Percentiles rank a stretch among this genome's conserved stretches.
phyloP scores from a whole-genome alignment of 768 basidiomycete genomes.

The Termitomyces sp. region DNA sequence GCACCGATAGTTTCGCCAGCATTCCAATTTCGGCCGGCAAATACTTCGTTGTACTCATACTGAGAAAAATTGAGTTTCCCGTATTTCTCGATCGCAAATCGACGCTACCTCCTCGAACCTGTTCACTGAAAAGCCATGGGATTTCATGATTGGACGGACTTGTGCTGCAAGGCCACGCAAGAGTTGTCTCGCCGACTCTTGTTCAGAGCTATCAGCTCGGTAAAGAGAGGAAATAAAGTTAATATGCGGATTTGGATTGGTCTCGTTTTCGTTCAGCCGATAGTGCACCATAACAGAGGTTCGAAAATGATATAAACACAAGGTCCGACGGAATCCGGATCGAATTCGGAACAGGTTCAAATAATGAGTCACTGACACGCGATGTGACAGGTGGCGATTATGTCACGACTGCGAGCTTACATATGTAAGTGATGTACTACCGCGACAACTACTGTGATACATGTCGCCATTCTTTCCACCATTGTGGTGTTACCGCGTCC shows the following conservation, averaged over 20 bases:
- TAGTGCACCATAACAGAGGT: conserved; percentile 60
- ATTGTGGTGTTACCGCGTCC: conserved; percentile 22
- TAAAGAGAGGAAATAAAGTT: conserved; percentile 72
- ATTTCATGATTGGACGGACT: conserved; percentile 81
- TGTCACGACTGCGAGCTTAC: too few species aligned
- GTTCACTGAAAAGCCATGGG: conserved; percentile 72
- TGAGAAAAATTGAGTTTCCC: conserved; percentile 25
- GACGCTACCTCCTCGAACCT: conserved; percentile 73
- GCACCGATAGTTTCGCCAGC: conserved; percentile 75
- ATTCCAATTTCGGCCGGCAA: conserved; percentile 86
- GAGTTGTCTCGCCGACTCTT: conserved; percentile 68
- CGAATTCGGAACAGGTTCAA: too few species aligned
- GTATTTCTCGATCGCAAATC: neutral
- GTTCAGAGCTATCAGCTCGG: conserved; percentile 37
- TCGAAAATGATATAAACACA: neutral
- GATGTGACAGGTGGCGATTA: conserved; percentile 6
- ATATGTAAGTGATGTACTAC: too few species aligned
- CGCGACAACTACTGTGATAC: neutral
- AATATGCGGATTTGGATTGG: conserved; percentile 73
- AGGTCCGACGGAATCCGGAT: too few species aligned
- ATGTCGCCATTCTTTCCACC: conserved; percentile 30
- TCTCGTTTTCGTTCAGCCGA: conserved; percentile 64
- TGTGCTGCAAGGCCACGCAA: conserved; percentile 81
- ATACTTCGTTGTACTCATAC: conserved; percentile 80
- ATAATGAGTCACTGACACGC: neutral